Percentiles rank a stretch among this genome's conserved stretches.
These are phyloP conservation scores for Onygenales sp. DNA, from an alignment of 2,329 filamentous ascomycete species.

Conservation along the genomic window DNA sequence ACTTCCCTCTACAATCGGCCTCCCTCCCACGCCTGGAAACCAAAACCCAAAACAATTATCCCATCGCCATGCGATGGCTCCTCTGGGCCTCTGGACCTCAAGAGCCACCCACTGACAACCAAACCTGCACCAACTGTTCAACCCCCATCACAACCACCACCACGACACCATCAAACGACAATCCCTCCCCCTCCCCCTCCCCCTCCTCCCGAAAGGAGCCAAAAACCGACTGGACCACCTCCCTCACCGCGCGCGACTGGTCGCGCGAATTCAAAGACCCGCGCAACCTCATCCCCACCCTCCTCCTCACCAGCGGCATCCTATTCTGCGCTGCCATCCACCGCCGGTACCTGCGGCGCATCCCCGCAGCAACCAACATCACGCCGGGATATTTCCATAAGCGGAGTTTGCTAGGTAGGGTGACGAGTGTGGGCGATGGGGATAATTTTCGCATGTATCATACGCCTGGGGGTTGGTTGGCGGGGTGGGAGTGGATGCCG, in stretches of 20 bases:
- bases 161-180: slow-evolving; percentile 15
- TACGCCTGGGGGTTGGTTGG: slow-evolving; percentile 77
- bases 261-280: slow-evolving; percentile 24
- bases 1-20: neutral
- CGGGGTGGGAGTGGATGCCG: slow-evolving; percentile 87
- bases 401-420: slow-evolving; percentile 69
- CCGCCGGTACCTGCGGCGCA: slow-evolving; percentile 62
- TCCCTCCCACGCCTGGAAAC: neutral
- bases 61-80: slow-evolving; percentile 40
- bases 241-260: slow-evolving; percentile 34
- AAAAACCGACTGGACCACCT: slow-evolving; percentile 28
- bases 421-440: slow-evolving; percentile 91
- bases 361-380: slow-evolving; percentile 68
- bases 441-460: slow-evolving; percentile 94
- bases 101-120: slow-evolving; percentile 10
- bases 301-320: slow-evolving; percentile 30
- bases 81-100: slow-evolving; percentile 34
- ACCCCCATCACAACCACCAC: slow-evolving; percentile 7
- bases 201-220: slow-evolving; percentile 14
- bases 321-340: slow-evolving; percentile 26
- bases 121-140: slow-evolving; percentile 4
- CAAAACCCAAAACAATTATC: slow-evolving; percentile 10
- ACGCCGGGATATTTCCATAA: slow-evolving; percentile 64
- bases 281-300: slow-evolving; percentile 27
- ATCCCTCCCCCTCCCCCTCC: slow-evolving; percentile 16